Evolutionary conservation across 495 filamentous ascomycete genomes (phyloP).

Genomic region (Penicillium bialowiezense): DNA sequence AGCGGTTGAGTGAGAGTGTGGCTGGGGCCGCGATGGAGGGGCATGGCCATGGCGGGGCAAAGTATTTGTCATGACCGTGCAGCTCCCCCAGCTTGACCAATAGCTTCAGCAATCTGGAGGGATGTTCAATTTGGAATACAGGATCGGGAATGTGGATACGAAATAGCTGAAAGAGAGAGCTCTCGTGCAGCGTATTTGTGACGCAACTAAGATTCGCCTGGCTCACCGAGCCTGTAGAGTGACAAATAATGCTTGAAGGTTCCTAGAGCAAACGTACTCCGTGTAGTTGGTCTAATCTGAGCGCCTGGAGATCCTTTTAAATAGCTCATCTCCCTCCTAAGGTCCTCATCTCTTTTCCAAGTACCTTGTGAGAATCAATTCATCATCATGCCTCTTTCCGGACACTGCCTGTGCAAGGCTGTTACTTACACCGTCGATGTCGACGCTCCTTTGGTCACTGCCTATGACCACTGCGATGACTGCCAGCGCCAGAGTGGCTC

Average conservation of each 20-base stretch:
- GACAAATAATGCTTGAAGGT: background rate
- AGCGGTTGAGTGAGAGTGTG: background rate
- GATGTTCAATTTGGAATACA: constrained; percentile 4
- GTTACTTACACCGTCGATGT: constrained; percentile 61
- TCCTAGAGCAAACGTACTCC: too few species aligned
- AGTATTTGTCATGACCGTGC: constrained; percentile 11
- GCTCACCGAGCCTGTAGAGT: background rate
- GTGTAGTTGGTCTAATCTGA: too few species aligned
- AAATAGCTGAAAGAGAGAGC: too few species aligned
- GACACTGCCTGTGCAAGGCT: constrained; percentile 68
- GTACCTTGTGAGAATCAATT: constrained; percentile 33
- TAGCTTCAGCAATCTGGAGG: background rate
- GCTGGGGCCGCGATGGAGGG: constrained; percentile 1
- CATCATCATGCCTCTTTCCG: constrained; percentile 60
- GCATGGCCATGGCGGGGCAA: constrained; percentile 6
- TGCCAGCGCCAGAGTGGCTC: constrained; percentile 69
- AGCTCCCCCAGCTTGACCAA: background rate
- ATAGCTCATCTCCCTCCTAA: constrained; percentile 22
- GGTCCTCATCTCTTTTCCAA: constrained; percentile 27
- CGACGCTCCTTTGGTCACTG: constrained; percentile 52
- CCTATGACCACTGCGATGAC: constrained; percentile 71
- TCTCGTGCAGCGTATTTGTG: too few species aligned
- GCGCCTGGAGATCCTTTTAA: too few species aligned
- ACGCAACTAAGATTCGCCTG: too few species aligned
- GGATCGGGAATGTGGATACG: background rate